Evolutionary conservation across 257 asterid genomes (phyloP).

Genomic region (Asclepias syriaca): DNA sequence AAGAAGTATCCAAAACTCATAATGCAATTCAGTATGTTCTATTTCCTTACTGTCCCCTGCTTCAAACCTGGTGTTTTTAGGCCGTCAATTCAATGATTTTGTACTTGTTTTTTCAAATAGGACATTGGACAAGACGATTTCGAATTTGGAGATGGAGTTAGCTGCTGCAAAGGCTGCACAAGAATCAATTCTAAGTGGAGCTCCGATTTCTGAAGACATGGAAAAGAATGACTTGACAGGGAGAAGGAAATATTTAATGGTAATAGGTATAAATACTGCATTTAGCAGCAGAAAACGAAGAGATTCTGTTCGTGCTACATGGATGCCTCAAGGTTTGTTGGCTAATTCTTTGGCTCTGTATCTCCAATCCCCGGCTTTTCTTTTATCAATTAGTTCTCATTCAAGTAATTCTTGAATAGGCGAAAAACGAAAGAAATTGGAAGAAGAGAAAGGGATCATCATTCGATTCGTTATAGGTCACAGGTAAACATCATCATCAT

Average conservation of each 20-base stretch:
- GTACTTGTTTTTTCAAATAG: slow-evolving; percentile 27
- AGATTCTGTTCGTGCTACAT: slow-evolving; percentile 84
- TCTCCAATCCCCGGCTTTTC: not conserved
- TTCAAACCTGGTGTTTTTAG: not conserved
- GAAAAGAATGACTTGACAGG: slow-evolving; percentile 26
- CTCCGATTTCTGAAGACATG: slow-evolving; percentile 57
- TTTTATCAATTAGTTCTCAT: slow-evolving; percentile 17
- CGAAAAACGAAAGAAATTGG: slow-evolving; percentile 56
- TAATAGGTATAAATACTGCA: slow-evolving; percentile 80
- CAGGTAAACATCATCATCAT: slow-evolving; percentile 31
- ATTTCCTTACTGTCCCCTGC: slow-evolving; percentile 3
- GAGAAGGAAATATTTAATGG: slow-evolving; percentile 64
- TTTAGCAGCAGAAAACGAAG: slow-evolving; percentile 89
- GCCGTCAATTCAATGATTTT: not conserved
- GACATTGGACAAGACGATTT: slow-evolving; percentile 71
- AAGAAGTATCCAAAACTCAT: slow-evolving; percentile 54
- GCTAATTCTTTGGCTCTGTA: not conserved
- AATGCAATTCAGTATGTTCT: slow-evolving; percentile 53
- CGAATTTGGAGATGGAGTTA: slow-evolving; percentile 73
- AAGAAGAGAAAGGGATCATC: slow-evolving; percentile 70
- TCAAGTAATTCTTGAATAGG: slow-evolving; percentile 32
- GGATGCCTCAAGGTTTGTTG: slow-evolving; percentile 89
- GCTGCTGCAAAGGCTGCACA: slow-evolving; percentile 84
- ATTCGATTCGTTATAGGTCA: slow-evolving; percentile 87
- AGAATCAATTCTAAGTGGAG: slow-evolving; percentile 56